Evolutionary conservation across 495 filamentous ascomycete genomes (phyloP), one percentile per base, ranked within the genome.

Genomic region (Entonaema liquescens): DNA sequence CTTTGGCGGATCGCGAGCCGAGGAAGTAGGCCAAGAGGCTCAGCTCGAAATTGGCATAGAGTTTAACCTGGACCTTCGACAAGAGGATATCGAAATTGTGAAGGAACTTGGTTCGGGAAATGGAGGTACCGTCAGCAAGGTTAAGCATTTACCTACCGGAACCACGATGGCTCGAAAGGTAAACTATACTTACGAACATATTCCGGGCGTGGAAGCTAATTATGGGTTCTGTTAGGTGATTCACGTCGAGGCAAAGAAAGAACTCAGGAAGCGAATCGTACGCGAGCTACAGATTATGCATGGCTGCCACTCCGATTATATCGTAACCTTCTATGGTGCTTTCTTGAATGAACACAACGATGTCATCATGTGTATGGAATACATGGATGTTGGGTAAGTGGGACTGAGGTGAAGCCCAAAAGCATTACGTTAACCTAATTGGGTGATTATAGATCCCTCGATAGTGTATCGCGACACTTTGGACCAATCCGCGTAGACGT

Each of bases 351-450:
- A 97, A 72, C 91, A 90, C 50, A 92, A 95, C 69, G 95, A 98
- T 81, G 96, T 99, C 67, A 93, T 98, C 66, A 91, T 99, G 91
- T 99, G 95, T 78, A 99, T 99, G 95, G 95, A 99, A 78, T 98
- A 99, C 76, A 97, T 97, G 94, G 95, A 99, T 83, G 93, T 93
- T 80, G 96, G 96, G 95, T 99, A 87, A 78, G 89, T 81, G 17
- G 13, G 42, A 40, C 56, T 50, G n/a, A 23, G 17, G 13, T 38
- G 38, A n/a, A 17, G 26, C 19, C 21, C 28, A 28, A 26, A 29
- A 65, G 29, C 17, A 13, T n/a, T 35, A 1, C 9, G 9, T 56
- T 28, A 35, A 53, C 9, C 86, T 89, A 73, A 89, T 72, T 3
- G 29, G 25, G 44, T 31, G 26, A 58, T 65, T 19, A 66, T 72